These are phyloP conservation scores for Mycena amicta DNA, from an alignment of 768 basidiomycete genomes.

Conservation along the genomic window DNA sequence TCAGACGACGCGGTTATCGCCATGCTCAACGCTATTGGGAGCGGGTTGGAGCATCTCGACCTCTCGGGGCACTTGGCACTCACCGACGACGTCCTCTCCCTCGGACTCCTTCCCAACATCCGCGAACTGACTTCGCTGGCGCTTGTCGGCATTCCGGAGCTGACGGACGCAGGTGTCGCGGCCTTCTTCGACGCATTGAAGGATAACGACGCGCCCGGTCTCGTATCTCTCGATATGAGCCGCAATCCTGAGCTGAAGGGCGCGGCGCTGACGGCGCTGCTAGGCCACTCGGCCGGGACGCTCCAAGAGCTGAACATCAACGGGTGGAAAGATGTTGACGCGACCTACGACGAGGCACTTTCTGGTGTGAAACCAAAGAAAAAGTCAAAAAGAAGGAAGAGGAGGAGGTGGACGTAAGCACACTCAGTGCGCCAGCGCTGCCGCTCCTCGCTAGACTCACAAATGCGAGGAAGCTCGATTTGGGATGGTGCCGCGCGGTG, in stretches of 20 bases:
- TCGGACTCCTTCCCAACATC: conserved; percentile 59
- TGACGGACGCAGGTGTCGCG: conserved; percentile 74
- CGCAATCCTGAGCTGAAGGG: conserved; percentile 59
- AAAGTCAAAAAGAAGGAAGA: conserved; percentile 33
- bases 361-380: too few species aligned
- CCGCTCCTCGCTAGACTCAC: conserved; percentile 34
- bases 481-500: conserved; percentile 83
- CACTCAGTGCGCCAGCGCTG: conserved; percentile 28
- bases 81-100: conserved; percentile 58
- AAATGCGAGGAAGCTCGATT: conserved; percentile 63
- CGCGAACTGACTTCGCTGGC: conserved; percentile 51
- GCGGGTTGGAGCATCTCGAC: conserved; percentile 59
- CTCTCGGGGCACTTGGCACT: conserved; percentile 72
- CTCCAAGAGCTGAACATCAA: conserved; percentile 73
- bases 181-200: conserved; percentile 66
- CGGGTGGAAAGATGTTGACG: conserved; percentile 67
- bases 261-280: conserved; percentile 59
- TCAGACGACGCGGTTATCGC: conserved; percentile 57
- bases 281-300: conserved; percentile 64
- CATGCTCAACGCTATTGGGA: conserved; percentile 59
- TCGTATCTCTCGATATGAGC: conserved; percentile 59
- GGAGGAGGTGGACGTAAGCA: conserved; percentile 24
- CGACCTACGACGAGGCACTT: conserved; percentile 41
- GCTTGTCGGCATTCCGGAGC: conserved; percentile 55
- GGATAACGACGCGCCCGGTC: conserved; percentile 41